These are phyloP conservation scores for Gloeophyllum trabeum DNA, from an alignment of 768 basidiomycete species.

Conservation along the genomic window DNA sequence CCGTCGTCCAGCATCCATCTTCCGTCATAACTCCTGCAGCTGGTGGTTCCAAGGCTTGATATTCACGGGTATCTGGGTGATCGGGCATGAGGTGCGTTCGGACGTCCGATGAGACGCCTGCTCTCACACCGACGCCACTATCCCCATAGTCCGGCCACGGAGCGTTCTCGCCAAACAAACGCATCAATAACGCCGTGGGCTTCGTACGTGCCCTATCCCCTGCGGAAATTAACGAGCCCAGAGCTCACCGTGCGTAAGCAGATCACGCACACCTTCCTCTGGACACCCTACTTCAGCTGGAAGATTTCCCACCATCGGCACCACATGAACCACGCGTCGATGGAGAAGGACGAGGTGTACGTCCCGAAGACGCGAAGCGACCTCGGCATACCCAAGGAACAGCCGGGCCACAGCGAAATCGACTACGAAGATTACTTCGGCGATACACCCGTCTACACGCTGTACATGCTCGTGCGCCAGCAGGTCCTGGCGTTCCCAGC, in stretches of 20 bases:
- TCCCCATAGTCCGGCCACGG: conserved; percentile 79
- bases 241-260: conserved; percentile 2
- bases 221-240: conserved; percentile 35
- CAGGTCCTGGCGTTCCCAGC: conserved; percentile 51
- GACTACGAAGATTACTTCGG: conserved; percentile 46
- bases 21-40: conserved; percentile 8
- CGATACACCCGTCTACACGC: conserved; percentile 50
- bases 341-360: conserved; percentile 94
- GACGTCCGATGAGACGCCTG: not conserved
- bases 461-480: conserved; percentile 42
- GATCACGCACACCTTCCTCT: conserved; percentile 8
- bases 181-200: conserved; percentile 85
- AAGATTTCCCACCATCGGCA: conserved; percentile 90
- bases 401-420: conserved; percentile 16
- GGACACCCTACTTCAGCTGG: conserved; percentile 95
- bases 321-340: conserved; percentile 88
- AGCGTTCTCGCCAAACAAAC: conserved; percentile 88
- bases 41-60: conserved; percentile 53
- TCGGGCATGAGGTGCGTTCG: conserved; percentile 41
- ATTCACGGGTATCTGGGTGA: conserved; percentile 51
- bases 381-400: conserved; percentile 42
- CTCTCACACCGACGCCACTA: too few relatives aligned
- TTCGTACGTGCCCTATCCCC: conserved; percentile 78
- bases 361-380: conserved; percentile 84
- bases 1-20: not conserved